A percentile compares a stretch with the other conserved stretches of the same genome.
Evolutionary conservation across 805 yeast species (phyloP).

Genomic region (Maudiozyma barnettii): DNA sequence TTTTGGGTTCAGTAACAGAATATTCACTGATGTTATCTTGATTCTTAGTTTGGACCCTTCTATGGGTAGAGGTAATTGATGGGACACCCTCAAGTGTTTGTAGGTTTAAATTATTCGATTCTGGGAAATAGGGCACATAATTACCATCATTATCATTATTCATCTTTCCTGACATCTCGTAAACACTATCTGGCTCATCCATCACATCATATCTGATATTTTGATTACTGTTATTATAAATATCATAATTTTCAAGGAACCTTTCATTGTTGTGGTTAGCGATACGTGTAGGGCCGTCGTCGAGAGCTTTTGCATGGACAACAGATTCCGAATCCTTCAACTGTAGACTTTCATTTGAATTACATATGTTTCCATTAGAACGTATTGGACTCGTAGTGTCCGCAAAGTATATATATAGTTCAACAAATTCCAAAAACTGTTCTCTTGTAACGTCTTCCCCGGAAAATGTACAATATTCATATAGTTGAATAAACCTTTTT

Average conservation of each 20-base stretch:
- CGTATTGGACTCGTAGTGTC: slow-evolving; percentile 16
- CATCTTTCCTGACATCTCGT: not conserved
- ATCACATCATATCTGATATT: not conserved
- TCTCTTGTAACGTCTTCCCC: slow-evolving; percentile 48
- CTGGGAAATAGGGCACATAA: not conserved
- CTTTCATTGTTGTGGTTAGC: not conserved
- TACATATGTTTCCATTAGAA: not conserved
- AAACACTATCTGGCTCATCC: not conserved
- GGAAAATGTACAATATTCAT: slow-evolving; percentile 63
- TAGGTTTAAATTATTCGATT: not conserved
- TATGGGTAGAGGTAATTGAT: not conserved
- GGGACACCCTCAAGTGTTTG: not conserved
- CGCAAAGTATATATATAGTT: slow-evolving; percentile 30
- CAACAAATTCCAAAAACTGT: slow-evolving; percentile 54
- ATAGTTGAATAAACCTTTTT: slow-evolving; percentile 38
- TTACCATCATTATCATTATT: not conserved
- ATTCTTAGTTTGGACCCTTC: not conserved
- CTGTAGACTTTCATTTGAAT: not conserved
- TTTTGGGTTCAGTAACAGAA: slow-evolving; percentile 2
- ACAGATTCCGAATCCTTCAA: not conserved
- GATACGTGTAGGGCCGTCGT: not conserved
- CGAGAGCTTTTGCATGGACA: not conserved
- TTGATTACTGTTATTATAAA: not conserved
- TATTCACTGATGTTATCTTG: not conserved
- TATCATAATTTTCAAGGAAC: not conserved